A percentile compares a stretch with the other conserved stretches of the same genome.
phyloP scores from a whole-genome alignment of 257 asterid species.

The Linderniella brevidens region DNA sequence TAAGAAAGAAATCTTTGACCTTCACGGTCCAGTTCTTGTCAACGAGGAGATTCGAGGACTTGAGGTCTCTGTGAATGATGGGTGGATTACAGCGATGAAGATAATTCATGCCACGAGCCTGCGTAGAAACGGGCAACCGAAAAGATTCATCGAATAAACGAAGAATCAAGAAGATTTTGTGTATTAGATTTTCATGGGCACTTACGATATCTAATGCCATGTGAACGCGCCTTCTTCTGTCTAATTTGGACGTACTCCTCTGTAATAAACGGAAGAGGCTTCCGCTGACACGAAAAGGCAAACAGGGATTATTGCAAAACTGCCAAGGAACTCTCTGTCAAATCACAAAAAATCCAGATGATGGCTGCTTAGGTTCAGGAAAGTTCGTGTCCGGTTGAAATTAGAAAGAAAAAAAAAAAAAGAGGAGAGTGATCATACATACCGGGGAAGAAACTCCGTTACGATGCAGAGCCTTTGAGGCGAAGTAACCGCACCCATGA shows the following conservation, averaged over 20 bases:
- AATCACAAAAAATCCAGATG: not conserved
- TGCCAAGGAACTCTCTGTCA: too few relatives aligned
- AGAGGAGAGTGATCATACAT: too few relatives aligned
- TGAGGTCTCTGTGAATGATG: slow-evolving; percentile 77
- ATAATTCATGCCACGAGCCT: slow-evolving; percentile 96
- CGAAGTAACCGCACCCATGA: slow-evolving; percentile 98
- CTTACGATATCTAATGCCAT: slow-evolving; percentile 94
- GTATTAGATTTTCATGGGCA: slow-evolving; percentile 11
- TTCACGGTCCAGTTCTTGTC: slow-evolving; percentile 98
- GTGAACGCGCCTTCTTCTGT: slow-evolving; percentile 70
- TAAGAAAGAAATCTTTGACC: slow-evolving; percentile 36
- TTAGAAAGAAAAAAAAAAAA: too few relatives aligned
- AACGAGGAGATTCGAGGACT: slow-evolving; percentile 94
- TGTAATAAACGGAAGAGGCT: slow-evolving; percentile 82
- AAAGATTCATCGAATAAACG: too few relatives aligned
- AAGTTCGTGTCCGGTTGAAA: too few relatives aligned
- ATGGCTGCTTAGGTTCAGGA: too few relatives aligned
- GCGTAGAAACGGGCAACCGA: too few relatives aligned
- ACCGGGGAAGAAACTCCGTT: slow-evolving; percentile 99
- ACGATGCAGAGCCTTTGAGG: slow-evolving; percentile 91
- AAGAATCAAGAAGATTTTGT: too few relatives aligned
- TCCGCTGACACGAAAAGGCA: slow-evolving; percentile 46
- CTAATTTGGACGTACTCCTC: slow-evolving; percentile 54
- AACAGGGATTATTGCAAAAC: too few relatives aligned
- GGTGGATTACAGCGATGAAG: slow-evolving; percentile 90